Evolutionary conservation across 352 stramenopile genomes (phyloP), one percentile per base, ranked within the genome.

Genomic region (Globisporangium lucens): DNA sequence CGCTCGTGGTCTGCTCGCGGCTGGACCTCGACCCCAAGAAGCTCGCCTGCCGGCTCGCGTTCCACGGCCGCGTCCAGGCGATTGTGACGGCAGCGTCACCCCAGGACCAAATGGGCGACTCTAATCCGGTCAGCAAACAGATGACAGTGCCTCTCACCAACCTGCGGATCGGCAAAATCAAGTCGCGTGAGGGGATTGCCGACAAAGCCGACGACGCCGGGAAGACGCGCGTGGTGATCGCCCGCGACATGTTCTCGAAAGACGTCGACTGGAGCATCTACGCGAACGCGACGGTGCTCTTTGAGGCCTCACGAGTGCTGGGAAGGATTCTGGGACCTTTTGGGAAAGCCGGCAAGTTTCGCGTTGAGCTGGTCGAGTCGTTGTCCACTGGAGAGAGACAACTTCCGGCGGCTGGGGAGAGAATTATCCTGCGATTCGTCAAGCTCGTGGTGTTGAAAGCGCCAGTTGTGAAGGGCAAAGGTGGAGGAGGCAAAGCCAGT

Each of bases 311-410:
- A 0, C 68, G 67, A 1, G 41, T 56, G 17, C 69, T 93, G 0
- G 87, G 85, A 1, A 73, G 49, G 4, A 88, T 95, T 55, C 49
- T 89, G 2, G 83, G 78, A 5, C 80, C 87, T 20, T 96, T 96
- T 72, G 89, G 89, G 4, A 96, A 94, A 65, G 78, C 83, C 20
- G 89, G 85, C 51, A 96, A 96, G 69, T 90, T 89, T 46, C 78
- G 80, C 6, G 70, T 91, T 29, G 68, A 75, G 13, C 60, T 91
- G 22, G 41, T 61, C 22, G 22, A 15, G 36, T 15, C 15, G 59
- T 15, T 12, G 59, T n/a, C 7, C 24, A n/a, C 20, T 13, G 2
- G 5, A 61, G 7, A 41, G 12, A 58, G 56, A 35, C 55, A 7
- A 3, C 29, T 46, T 9, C 81, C 79, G n/a, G 33, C 22, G 4